A percentile compares a stretch with the other conserved stretches of the same genome.
These are phyloP conservation scores for Cladosporium phlei DNA, from an alignment of 2,329 filamentous ascomycete species.

Conservation along the genomic window DNA sequence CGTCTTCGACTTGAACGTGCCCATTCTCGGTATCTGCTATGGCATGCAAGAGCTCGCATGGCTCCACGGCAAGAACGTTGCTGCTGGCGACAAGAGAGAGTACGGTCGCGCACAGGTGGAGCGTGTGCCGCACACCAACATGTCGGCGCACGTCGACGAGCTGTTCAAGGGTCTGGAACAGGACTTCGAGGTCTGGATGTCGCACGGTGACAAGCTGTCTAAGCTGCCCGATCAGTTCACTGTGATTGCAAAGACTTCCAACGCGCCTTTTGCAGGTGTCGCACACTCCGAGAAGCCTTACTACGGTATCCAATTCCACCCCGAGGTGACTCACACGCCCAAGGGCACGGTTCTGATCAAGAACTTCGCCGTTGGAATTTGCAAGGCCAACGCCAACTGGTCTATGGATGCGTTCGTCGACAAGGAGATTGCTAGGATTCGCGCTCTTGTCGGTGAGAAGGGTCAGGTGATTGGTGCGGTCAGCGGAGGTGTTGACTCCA, in stretches of 20 bases:
- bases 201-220: conserved; percentile 79
- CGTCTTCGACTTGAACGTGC: conserved; percentile 69
- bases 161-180: conserved; percentile 75
- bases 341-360: conserved; percentile 64
- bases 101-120: conserved; percentile 67
- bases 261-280: conserved; percentile 76
- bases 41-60: conserved; percentile 69
- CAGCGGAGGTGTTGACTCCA: conserved; percentile 82
- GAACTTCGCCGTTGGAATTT: conserved; percentile 85
- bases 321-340: conserved; percentile 72
- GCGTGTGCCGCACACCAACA: conserved; percentile 52
- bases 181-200: conserved; percentile 74
- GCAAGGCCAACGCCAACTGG: conserved; percentile 72
- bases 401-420: conserved; percentile 79
- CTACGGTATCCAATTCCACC: conserved; percentile 85
- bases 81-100: conserved; percentile 62
- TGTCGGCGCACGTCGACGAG: conserved; percentile 62
- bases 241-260: conserved; percentile 68
- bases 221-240: conserved; percentile 68
- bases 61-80: conserved; percentile 62
- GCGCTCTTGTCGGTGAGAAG: conserved; percentile 71
- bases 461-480: conserved; percentile 79
- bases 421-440: conserved; percentile 74
- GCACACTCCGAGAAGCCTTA: conserved; percentile 65
- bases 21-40: conserved; percentile 60